Conservation (phyloP, 192 early-diverging fungal species). For the Mortierella antarctica region DNA sequence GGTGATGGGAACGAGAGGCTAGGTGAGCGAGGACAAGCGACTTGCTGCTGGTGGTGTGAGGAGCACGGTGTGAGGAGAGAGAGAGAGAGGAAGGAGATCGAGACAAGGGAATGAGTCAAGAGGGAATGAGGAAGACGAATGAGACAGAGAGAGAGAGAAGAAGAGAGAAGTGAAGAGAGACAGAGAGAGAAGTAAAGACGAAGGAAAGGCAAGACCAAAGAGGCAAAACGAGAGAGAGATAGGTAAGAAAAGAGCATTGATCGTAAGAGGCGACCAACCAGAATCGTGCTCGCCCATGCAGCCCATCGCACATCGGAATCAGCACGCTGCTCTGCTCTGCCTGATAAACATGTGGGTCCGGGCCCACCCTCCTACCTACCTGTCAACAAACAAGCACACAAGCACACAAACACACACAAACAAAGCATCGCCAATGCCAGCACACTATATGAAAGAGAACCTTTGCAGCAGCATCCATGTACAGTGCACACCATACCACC, state of each 20-base stretch:
- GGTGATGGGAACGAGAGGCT: background rate
- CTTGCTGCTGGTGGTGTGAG: background rate
- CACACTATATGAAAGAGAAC: too few species aligned
- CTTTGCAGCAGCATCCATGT: too few species aligned
- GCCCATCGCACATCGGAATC: too few species aligned
- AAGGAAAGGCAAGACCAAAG: background rate
- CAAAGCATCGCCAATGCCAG: too few species aligned
- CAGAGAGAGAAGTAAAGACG: background rate
- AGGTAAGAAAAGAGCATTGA: background rate
- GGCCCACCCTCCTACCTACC: too few species aligned
- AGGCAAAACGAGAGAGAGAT: background rate
- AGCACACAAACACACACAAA: too few species aligned
- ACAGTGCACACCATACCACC: too few species aligned
- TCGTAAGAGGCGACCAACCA: background rate
- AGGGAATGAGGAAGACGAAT: background rate
- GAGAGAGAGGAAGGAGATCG: background rate
- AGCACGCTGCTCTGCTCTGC: too few species aligned
- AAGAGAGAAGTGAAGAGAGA: slow-evolving; percentile 7
- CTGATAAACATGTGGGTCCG: too few species aligned
- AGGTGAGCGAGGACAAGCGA: background rate
- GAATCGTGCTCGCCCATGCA: too few species aligned
- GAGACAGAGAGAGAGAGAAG: slow-evolving; percentile 9
- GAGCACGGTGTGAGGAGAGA: background rate
- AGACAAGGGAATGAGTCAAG: background rate
- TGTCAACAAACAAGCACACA: too few species aligned